phyloP scores from a whole-genome alignment of 75 land plant species.

The Adiantum capillusveneris region DNA sequence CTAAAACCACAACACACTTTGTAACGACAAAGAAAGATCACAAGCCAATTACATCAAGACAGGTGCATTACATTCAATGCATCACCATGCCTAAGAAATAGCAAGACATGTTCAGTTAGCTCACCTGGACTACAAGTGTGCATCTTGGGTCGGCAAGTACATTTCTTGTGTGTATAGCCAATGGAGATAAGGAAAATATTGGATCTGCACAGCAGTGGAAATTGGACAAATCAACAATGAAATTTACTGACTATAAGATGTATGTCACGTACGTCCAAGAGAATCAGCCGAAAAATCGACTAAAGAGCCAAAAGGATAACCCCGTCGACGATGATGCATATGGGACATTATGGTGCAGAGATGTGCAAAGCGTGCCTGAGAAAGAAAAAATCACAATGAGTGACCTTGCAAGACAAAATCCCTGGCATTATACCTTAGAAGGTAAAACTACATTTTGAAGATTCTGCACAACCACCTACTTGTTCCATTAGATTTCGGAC shows the following conservation, averaged over 20 bases:
- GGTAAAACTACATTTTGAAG: background rate
- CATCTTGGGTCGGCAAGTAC: constrained; percentile 91
- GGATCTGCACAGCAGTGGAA: constrained; percentile 62
- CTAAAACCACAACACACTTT: no score
- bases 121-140: constrained; percentile 93
- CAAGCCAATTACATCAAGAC: no score
- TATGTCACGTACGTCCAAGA: constrained; percentile 69
- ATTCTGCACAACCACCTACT: constrained; percentile 22
- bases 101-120: background rate
- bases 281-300: constrained; percentile 97
- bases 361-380: constrained; percentile 96
- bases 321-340: constrained; percentile 92
- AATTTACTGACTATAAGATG: background rate
- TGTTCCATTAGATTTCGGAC: constrained; percentile 98
- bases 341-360: constrained; percentile 92
- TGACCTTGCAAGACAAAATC: no score
- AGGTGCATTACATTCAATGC: no score
- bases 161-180: constrained; percentile 97
- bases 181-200: constrained; percentile 90
- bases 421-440: no score
- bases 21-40: no score
- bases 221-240: background rate
- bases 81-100: no score
- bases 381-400: no score
- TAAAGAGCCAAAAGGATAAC: constrained; percentile 91